A percentile compares a stretch with the other conserved stretches of the same genome.
Conservation (phyloP, 2,329 filamentous ascomycete species). For the Rhinocladiella similis region DNA sequence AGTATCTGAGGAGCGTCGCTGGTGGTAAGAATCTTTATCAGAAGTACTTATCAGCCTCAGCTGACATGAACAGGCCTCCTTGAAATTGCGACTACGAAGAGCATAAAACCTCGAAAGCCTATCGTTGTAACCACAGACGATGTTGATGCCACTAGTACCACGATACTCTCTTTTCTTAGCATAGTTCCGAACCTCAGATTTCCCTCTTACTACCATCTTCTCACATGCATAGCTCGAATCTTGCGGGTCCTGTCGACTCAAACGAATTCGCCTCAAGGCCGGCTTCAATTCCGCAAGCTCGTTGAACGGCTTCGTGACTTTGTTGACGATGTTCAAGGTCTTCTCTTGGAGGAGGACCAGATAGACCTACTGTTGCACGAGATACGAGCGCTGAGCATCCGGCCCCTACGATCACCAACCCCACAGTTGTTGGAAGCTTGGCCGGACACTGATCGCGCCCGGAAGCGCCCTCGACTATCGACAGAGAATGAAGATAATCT, state of each 20-base stretch:
- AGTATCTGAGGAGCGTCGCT: slow-evolving; percentile 10
- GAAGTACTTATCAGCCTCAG: neutral
- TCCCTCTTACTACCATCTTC: slow-evolving; percentile 6
- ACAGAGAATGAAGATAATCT: slow-evolving; percentile 34
- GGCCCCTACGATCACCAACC: slow-evolving; percentile 4
- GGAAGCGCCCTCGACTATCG: slow-evolving; percentile 40
- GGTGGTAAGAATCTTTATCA: slow-evolving; percentile 6
- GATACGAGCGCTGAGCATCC: slow-evolving; percentile 9
- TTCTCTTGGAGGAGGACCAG: neutral
- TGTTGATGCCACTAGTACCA: slow-evolving; percentile 5
- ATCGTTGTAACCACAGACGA: slow-evolving; percentile 19
- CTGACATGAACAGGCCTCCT: slow-evolving; percentile 15
- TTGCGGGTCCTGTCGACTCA: slow-evolving; percentile 16
- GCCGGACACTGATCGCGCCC: slow-evolving; percentile 30
- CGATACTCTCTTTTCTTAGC: neutral
- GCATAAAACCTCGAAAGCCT: slow-evolving; percentile 2
- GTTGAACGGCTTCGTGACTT: slow-evolving; percentile 8
- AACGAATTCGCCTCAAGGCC: slow-evolving; percentile 6
- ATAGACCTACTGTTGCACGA: slow-evolving; percentile 8
- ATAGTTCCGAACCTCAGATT: slow-evolving; percentile 15
- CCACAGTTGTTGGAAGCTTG: slow-evolving; percentile 9
- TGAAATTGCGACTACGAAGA: neutral
- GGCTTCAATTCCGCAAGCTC: slow-evolving; percentile 17
- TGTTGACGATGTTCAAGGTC: slow-evolving; percentile 18
- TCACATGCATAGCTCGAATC: slow-evolving; percentile 8